Evolutionary conservation across 78 protist species (phyloP), one percentile per base, ranked within the genome.

Genomic region (Monocercomonoides exilis): DNA sequence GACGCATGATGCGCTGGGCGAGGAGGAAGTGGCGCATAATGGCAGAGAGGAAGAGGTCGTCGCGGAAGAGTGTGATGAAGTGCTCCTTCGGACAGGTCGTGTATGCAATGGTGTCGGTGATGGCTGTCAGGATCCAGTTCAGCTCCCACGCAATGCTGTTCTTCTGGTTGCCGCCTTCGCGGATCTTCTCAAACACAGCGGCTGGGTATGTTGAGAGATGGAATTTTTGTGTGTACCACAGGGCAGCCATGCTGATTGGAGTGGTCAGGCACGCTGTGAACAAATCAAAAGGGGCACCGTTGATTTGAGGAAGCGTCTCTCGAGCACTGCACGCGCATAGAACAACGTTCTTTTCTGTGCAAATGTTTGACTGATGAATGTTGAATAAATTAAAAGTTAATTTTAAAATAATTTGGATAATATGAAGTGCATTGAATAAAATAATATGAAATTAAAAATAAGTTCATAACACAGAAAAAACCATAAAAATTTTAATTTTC

Each of bases 101-200:
- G 99, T 99, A 98, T 0, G 99, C 99, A 64, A 98, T 98, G 1
- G 99, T 93, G 90, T 98, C 99, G 36, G 99, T 98, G 84, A 98
- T 87, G 1, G 99, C 97, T 0, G 98, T 97, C 87, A 98, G 96
- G 38, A 98, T 96, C 98, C 98, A 97, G 80, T 92, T 90, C 36
- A 98, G 89, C 45, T 97, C 98, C 98, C 99, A 4, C 94, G 11
- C 21, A 11, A 54, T 54, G 70, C 97, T 89, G n/a, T 93, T 77
- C 21, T 97, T 92, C n/a, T 95, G 92, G n/a, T 44, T 46, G 0
- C 91, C 91, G 44, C 36, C 36, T 32, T 98, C 98, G 0, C 95
- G 95, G 32, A 89, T 4, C 11, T 4, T 38, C 32, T 86, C 1
- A 36, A 44, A 45, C 84, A 77, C 38, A 54, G 21, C 21, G 21